Conservation (phyloP, 441 rosid species). For the Aquilaria agallochum region DNA sequence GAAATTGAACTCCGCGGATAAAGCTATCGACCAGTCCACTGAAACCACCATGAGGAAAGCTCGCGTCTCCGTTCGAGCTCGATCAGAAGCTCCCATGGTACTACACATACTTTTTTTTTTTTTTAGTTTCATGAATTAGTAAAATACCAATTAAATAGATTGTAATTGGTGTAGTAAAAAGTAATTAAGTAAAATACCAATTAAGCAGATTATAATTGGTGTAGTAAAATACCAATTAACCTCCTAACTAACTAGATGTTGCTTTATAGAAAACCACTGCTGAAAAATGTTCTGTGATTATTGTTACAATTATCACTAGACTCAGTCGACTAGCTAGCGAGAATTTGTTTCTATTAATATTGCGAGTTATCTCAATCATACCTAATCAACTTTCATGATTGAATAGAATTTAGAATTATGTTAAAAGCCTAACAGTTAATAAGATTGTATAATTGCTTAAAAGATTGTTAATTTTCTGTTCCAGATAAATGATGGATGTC, state of each 20-base stretch:
- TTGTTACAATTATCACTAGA: too few species aligned
- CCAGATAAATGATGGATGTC: conserved; percentile 36
- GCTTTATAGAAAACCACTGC: conserved; percentile 6
- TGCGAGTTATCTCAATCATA: too few species aligned
- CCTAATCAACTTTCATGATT: too few species aligned
- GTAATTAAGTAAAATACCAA: neutral
- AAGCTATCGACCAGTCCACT: conserved; percentile 14
- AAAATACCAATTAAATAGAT: neutral
- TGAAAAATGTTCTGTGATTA: neutral
- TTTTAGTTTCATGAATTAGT: neutral
- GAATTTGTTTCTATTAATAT: too few species aligned
- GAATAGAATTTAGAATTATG: neutral
- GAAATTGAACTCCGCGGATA: conserved; percentile 7
- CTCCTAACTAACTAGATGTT: conserved; percentile 24
- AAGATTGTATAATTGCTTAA: neutral
- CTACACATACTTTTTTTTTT: neutral
- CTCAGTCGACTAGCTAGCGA: too few species aligned
- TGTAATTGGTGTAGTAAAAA: neutral
- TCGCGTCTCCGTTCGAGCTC: conserved; percentile 49
- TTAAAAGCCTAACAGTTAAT: neutral
- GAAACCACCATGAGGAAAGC: conserved; percentile 34
- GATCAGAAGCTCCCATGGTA: conserved; percentile 46
- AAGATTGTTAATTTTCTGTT: neutral
- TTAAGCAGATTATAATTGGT: neutral
- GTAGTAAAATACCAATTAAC: conserved; percentile 11